Percentiles rank a stretch among this genome's conserved stretches.
Conservation (phyloP, 108 stramenopile genomes). For the Nitzschia sp. region DNA sequence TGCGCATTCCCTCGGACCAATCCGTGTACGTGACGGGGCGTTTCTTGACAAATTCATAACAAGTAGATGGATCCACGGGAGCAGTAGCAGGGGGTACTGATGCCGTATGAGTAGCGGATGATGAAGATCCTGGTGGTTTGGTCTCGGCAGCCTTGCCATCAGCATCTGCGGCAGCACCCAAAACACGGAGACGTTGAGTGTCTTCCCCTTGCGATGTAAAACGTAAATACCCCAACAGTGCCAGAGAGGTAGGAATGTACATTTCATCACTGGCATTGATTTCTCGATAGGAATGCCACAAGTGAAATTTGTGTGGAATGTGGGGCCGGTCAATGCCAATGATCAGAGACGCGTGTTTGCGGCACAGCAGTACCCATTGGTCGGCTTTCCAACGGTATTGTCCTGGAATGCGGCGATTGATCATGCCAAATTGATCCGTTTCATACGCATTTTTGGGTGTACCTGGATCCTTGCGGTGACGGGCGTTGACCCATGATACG, state of each 20-base stretch:
- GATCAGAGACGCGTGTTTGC: conserved; percentile 60
- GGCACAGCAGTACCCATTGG: conserved; percentile 81
- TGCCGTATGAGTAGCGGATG: conserved; percentile 12
- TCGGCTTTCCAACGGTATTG: conserved; percentile 87
- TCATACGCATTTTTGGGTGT: conserved; percentile 88
- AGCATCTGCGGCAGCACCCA: conserved; percentile 4
- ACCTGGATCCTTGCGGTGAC: conserved; percentile 46
- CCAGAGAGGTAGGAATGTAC: conserved; percentile 81
- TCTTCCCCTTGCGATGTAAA: conserved; percentile 29
- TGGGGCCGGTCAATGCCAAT: conserved; percentile 53
- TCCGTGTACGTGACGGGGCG: conserved; percentile 81
- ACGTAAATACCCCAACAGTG: conserved; percentile 54
- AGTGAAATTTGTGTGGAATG: conserved; percentile 39
- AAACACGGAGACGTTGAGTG: conserved; percentile 21
- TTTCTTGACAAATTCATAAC: conserved; percentile 34
- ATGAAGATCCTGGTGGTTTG: not conserved
- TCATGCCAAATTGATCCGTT: conserved; percentile 81
- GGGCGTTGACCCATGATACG: conserved; percentile 76
- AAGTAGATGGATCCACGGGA: conserved; percentile 31
- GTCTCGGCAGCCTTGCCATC: not conserved
- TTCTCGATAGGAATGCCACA: conserved; percentile 73
- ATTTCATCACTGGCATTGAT: conserved; percentile 86
- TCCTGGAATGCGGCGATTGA: conserved; percentile 60
- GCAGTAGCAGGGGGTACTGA: not conserved
- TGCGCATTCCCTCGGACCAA: conserved; percentile 76